These are phyloP conservation scores for Suhomyces guaymorum DNA, from an alignment of 1,139 yeast species.

Conservation along the genomic window DNA sequence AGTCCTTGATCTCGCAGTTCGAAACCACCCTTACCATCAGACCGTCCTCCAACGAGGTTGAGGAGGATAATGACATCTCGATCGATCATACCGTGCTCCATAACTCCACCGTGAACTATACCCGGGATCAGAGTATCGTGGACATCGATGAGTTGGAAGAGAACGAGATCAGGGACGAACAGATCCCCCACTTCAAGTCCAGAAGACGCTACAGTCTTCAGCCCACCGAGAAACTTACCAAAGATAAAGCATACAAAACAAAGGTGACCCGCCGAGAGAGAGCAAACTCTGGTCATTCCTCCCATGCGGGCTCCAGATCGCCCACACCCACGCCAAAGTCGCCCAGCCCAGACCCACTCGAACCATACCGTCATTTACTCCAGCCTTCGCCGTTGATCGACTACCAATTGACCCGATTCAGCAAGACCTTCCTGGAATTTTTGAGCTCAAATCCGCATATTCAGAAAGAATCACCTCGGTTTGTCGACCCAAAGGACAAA, in stretches of 20 bases:
- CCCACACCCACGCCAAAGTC: conserved; percentile 7
- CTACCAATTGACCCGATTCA: conserved; percentile 39
- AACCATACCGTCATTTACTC: conserved; percentile 9
- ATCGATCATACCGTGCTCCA: conserved; percentile 46
- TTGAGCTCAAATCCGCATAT: conserved; percentile 58
- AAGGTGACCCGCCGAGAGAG: conserved; percentile 4
- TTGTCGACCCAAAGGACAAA: conserved; percentile 45
- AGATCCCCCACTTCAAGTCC: conserved; percentile 41
- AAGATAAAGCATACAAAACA: conserved; percentile 7
- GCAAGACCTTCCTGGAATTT: conserved; percentile 47
- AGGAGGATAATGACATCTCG: conserved; percentile 39
- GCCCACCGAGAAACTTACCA: conserved; percentile 20
- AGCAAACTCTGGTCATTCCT: conserved; percentile 17
- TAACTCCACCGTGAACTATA: conserved; percentile 28
- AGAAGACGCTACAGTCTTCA: conserved; percentile 32
- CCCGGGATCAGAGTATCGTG: conserved; percentile 35
- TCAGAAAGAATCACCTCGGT: conserved; percentile 50
- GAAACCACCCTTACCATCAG: conserved; percentile 49
- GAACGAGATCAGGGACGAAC: conserved; percentile 35
- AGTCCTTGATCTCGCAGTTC: conserved; percentile 48
- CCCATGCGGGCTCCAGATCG: conserved; percentile 14
- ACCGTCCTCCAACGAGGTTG: conserved; percentile 43
- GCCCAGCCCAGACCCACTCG: conserved; percentile 12
- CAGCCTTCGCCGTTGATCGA: conserved; percentile 39
- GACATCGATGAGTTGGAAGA: conserved; percentile 35